Evolutionary conservation across 257 asterid species (phyloP), one percentile per base, ranked within the genome.

Genomic region (Solanum pinnatisectum): DNA sequence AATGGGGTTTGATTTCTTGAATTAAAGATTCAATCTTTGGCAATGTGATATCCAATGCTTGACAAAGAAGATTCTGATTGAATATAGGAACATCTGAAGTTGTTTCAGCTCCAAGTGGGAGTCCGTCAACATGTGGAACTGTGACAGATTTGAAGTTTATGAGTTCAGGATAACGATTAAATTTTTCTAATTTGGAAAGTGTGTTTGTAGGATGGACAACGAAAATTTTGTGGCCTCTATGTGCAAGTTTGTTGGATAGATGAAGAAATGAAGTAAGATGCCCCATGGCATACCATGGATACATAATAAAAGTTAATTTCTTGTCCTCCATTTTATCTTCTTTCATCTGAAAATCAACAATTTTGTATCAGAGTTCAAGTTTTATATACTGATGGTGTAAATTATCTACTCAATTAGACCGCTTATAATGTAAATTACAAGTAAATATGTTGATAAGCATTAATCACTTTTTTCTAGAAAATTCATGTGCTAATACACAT

Each of bases 221-320:
- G 89, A 84, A 92, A 87, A 94, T 89, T 59, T 12, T 30, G 76
- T 93, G 94, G 84, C 94, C 94, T 88, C 86, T 90, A 5, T 88
- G 88, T 5, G 96, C 96, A 3, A 94, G 85, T 83, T 94, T 93
- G 90, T 94, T 93, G 89, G 95, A 90, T 22, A 94, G 20, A 87
- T 91, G 94, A 77, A 94, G 92, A 88, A 92, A 94, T 16, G 93
- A 63, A 22, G 95, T 93, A 87, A 92, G 94, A 85, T 93, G 96
- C 4, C 96, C 96, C 90, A 94, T 86, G 89, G 92, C 96, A 15
- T 91, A 90, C 96, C 96, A 94, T 18, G 96, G 95, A 67, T 89
- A 94, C 95, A 94, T 93, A 10, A 82, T 91, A 15, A 93, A 85
- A 8, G 56, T 89, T 3, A 93, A 79, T 15, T 18, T 88, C 72